Evolutionary conservation across 192 early-diverging fungal genomes (phyloP).

Genomic region (Backusella parvicylindrica): DNA sequence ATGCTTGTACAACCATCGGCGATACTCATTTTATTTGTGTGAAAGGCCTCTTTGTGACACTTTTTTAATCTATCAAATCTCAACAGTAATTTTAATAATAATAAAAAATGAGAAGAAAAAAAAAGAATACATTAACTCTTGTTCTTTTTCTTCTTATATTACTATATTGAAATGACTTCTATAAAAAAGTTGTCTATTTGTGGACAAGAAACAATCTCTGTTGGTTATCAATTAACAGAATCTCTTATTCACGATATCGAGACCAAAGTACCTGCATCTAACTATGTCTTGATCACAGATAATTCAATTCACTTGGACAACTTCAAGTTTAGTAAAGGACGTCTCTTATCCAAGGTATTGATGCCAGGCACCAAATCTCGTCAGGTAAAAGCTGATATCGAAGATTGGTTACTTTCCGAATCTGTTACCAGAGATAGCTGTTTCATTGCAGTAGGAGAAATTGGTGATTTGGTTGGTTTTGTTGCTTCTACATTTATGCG

Average conservation of each 20-base stretch:
- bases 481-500: constrained; percentile 99
- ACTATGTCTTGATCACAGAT: constrained; percentile 89
- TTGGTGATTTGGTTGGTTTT: constrained; percentile 94
- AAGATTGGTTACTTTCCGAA: constrained; percentile 86
- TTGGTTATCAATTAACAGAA: constrained; percentile 78
- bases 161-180: not conserved
- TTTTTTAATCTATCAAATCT: not conserved
- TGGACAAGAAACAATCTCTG: constrained; percentile 78
- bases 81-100: not conserved
- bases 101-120: not conserved
- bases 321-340: constrained; percentile 43
- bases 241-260: constrained; percentile 74
- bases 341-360: constrained; percentile 73
- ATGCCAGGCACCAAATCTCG: constrained; percentile 90
- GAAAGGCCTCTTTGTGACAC: not conserved
- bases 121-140: not conserved
- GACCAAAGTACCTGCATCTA: constrained; percentile 70
- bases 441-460: constrained; percentile 91
- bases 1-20: not conserved
- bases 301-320: constrained; percentile 63
- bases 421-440: constrained; percentile 91
- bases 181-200: constrained; percentile 70
- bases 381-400: constrained; percentile 79
- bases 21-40: constrained; percentile 4
- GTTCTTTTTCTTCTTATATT: constrained; percentile 1